Conservation (phyloP, 2,329 filamentous ascomycete genomes). For the Kalmusia sp. region DNA sequence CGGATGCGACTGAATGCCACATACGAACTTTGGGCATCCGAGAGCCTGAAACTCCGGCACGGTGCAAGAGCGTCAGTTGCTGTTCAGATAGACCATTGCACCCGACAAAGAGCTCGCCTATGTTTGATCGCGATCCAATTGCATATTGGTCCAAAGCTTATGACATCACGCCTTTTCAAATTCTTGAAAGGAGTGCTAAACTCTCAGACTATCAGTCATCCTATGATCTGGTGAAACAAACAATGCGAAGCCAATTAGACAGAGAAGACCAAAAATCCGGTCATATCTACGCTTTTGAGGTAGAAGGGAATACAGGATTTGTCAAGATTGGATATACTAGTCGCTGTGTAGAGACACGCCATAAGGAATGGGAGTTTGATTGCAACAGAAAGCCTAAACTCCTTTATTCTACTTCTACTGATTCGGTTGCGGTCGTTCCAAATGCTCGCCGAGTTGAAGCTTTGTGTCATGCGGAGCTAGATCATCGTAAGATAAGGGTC, state of each 20-base stretch:
- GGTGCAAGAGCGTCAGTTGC: background rate
- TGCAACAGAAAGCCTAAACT: constrained; percentile 15
- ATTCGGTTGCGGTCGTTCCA: constrained; percentile 6
- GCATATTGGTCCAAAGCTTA: constrained; percentile 4
- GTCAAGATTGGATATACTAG: constrained; percentile 15
- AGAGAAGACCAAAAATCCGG: constrained; percentile 6
- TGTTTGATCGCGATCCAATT: background rate
- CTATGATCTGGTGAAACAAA: constrained; percentile 5
- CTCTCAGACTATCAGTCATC: constrained; percentile 10
- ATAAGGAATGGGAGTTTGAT: constrained; percentile 11
- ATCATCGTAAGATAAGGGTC: constrained; percentile 14
- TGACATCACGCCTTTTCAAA: constrained; percentile 12
- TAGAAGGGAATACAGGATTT: constrained; percentile 11
- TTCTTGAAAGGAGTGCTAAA: background rate
- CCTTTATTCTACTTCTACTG: constrained; percentile 10
- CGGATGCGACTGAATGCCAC: background rate
- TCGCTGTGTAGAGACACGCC: background rate
- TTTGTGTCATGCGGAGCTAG: constrained; percentile 18
- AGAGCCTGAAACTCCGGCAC: background rate
- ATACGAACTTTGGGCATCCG: background rate
- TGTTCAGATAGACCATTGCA: background rate
- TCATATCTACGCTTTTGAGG: constrained; percentile 10
- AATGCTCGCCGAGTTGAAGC: constrained; percentile 20
- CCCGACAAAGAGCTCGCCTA: background rate
- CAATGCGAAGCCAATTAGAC: constrained; percentile 3